Evolutionary conservation across 2,329 filamentous ascomycete species (phyloP).

Genomic region (Epichloe aotearoae): DNA sequence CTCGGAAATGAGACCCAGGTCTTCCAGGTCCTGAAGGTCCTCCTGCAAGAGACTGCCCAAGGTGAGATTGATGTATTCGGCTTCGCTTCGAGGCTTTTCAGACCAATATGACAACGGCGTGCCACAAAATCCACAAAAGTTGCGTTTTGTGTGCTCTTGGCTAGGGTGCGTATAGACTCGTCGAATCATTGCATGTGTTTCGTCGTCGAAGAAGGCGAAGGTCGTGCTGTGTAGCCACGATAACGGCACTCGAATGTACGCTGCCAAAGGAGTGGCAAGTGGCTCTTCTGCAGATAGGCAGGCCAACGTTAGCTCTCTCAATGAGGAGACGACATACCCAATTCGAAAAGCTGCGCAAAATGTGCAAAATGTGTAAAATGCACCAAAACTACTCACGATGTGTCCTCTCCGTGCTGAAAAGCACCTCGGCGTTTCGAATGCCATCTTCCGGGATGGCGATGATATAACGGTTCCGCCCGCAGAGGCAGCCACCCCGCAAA

Average conservation of each 20-base stretch:
- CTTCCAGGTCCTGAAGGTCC: constrained; percentile 60
- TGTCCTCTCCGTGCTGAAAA: constrained; percentile 57
- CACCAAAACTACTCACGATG: constrained; percentile 50
- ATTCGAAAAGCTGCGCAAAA: not conserved
- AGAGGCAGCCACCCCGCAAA: constrained; percentile 68
- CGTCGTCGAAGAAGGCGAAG: constrained; percentile 64
- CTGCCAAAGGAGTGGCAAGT: constrained; percentile 59
- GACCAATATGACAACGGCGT: constrained; percentile 77
- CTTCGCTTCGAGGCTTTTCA: constrained; percentile 56
- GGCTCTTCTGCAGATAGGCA: constrained; percentile 37
- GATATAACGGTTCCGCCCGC: constrained; percentile 72
- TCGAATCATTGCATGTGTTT: constrained; percentile 53
- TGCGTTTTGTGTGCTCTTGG: constrained; percentile 48
- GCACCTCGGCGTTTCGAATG: constrained; percentile 47
- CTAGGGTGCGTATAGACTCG: constrained; percentile 50
- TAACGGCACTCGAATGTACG: constrained; percentile 73
- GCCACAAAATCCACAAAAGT: constrained; percentile 88
- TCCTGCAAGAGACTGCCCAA: constrained; percentile 63
- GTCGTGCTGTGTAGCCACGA: constrained; percentile 68
- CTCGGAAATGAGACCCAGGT: constrained; percentile 57
- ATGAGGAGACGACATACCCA: not conserved
- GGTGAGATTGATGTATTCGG: constrained; percentile 67
- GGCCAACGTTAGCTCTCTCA: not conserved
- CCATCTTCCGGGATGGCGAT: constrained; percentile 52
- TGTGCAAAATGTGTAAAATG: too few species aligned